These are phyloP conservation scores for Mariannaea sp. DNA, from an alignment of 2,329 filamentous ascomycete species.

Conservation along the genomic window DNA sequence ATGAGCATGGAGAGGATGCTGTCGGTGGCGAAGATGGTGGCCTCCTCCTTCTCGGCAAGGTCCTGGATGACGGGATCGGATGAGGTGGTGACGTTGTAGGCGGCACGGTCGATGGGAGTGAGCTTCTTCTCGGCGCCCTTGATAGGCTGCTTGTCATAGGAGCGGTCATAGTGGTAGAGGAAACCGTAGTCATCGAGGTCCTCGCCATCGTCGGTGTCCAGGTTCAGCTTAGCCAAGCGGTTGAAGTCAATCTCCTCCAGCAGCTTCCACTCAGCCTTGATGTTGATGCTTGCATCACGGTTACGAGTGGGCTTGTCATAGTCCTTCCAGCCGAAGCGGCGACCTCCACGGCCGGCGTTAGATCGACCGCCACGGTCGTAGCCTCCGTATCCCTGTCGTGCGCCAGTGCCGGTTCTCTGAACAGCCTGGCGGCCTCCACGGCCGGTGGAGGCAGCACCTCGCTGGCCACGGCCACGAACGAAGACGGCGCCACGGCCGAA, in stretches of 20 bases:
- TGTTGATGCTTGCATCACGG: constrained; percentile 93
- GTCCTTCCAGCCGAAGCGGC: constrained; percentile 97
- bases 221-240: constrained; percentile 90
- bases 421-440: constrained; percentile 67
- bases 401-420: constrained; percentile 74
- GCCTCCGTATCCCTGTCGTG: constrained; percentile 61
- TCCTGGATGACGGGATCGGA: constrained; percentile 97
- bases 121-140: constrained; percentile 89
- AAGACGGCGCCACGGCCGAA: constrained; percentile 91
- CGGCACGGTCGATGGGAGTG: constrained; percentile 86
- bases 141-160: constrained; percentile 90
- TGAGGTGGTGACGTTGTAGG: constrained; percentile 97
- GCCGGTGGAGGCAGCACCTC: constrained; percentile 65
- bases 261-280: constrained; percentile 94
- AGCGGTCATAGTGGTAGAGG: constrained; percentile 97
- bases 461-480: constrained; percentile 83
- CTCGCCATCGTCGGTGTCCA: constrained; percentile 93
- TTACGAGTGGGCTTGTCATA: constrained; percentile 98
- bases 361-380: constrained; percentile 77
- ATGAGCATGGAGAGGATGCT: constrained; percentile 99
- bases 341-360: constrained; percentile 72
- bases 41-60: constrained; percentile 92
- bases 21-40: constrained; percentile 95
- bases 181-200: constrained; percentile 96
- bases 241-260: constrained; percentile 99